Percentiles rank a stretch among this genome's conserved stretches.
These are phyloP conservation scores for Cubamyces sp. DNA, from an alignment of 768 basidiomycete species.

Conservation along the genomic window DNA sequence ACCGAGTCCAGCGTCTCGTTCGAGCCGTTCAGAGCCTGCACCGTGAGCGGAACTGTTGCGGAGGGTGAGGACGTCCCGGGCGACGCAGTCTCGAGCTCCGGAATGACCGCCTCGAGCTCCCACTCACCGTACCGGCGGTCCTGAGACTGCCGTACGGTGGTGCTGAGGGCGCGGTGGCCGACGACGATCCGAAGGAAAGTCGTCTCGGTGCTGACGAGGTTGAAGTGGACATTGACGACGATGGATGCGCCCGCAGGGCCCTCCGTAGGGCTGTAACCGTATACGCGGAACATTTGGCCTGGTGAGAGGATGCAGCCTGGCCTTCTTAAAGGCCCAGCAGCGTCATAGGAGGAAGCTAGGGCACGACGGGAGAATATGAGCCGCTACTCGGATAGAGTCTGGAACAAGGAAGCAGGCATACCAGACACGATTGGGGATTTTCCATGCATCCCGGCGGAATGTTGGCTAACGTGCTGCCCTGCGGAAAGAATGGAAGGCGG, in stretches of 20 bases:
- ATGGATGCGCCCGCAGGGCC: conserved; percentile 68
- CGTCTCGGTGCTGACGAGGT: conserved; percentile 48
- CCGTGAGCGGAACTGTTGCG: conserved; percentile 51
- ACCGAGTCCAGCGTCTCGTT: conserved; percentile 63
- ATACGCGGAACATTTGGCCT: conserved; percentile 62
- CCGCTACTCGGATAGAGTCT: conserved; percentile 1
- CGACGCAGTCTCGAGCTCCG: conserved; percentile 48
- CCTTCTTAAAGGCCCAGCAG: conserved; percentile 6
- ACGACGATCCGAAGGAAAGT: conserved; percentile 77
- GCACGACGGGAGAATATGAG: conserved; percentile 1
- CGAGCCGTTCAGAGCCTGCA: conserved; percentile 62
- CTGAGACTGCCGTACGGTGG: conserved; percentile 62
- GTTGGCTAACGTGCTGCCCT: conserved; percentile 12
- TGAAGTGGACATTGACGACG: conserved; percentile 65
- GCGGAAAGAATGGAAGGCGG: conserved; percentile 13
- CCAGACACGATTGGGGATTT: conserved; percentile 13
- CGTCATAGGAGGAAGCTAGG: conserved; percentile 13
- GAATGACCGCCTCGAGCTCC: conserved; percentile 68
- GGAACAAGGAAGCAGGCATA: conserved; percentile 6
- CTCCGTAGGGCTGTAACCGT: conserved; percentile 64
- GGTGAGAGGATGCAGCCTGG: conserved; percentile 41
- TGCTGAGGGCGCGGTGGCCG: conserved; percentile 67
- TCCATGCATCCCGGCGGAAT: conserved; percentile 14
- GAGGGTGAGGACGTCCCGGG: conserved; percentile 35
- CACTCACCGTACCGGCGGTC: conserved; percentile 53